Evolutionary conservation across 2,329 filamentous ascomycete species (phyloP).

Genomic region (Verticillium tricorpus): DNA sequence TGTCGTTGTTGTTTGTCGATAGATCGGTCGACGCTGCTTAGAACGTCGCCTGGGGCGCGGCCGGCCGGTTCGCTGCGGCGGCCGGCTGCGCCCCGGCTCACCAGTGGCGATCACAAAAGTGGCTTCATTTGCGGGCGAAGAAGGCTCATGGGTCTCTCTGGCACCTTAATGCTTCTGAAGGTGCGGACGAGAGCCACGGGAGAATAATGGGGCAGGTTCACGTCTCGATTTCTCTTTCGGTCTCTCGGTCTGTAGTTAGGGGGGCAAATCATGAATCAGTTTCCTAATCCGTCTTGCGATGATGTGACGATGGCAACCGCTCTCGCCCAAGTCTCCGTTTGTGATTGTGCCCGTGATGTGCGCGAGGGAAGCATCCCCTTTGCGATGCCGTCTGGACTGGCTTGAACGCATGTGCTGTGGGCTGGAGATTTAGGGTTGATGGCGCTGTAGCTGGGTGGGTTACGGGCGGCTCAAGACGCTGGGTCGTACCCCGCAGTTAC

Average conservation of each 20-base stretch:
- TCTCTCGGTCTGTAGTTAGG: conserved; percentile 15
- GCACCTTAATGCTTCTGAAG: conserved; percentile 16
- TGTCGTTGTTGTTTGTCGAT: conserved; percentile 13
- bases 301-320: background rate
- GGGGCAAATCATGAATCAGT: conserved; percentile 13
- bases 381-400: no score
- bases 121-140: conserved; percentile 14
- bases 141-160: conserved; percentile 13
- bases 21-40: conserved; percentile 15
- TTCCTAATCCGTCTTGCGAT: background rate
- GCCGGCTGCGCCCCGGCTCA: conserved; percentile 11
- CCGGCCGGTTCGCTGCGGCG: conserved; percentile 6
- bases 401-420: no score
- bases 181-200: conserved; percentile 9
- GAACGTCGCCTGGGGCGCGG: conserved; percentile 11
- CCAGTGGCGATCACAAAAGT: conserved; percentile 13
- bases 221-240: conserved; percentile 15
- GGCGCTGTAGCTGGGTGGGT: background rate
- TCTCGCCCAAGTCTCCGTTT: no score
- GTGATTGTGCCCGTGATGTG: no score
- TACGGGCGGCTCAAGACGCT: background rate
- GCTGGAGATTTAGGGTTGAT: background rate
- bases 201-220: conserved; percentile 14
- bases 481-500: background rate
- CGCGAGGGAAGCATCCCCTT: no score